These are phyloP conservation scores for Rhodomyrtus psidioides DNA, from an alignment of 441 rosid genomes.

Conservation along the genomic window DNA sequence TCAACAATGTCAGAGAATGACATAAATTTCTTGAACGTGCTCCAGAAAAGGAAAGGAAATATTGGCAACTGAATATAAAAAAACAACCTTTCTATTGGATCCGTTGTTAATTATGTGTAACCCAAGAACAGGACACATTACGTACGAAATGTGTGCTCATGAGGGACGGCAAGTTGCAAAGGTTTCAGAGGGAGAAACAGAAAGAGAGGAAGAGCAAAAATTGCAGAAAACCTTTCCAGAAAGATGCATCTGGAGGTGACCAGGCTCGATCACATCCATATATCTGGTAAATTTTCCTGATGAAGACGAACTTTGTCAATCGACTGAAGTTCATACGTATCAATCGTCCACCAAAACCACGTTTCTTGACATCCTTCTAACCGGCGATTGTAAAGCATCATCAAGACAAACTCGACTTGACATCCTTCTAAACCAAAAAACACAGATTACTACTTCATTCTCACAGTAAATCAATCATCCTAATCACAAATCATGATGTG, in stretches of 20 bases:
- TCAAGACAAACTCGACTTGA: no score
- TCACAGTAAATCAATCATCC: background rate
- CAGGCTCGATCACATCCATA: background rate
- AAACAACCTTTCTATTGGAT: background rate
- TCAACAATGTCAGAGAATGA: slow-evolving; percentile 51
- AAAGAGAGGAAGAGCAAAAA: rapidly evolving
- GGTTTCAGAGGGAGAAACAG: background rate
- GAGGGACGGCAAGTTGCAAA: background rate
- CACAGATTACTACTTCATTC: no score
- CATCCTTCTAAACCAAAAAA: no score
- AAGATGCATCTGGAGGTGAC: background rate
- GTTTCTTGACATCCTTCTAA: background rate
- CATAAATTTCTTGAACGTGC: slow-evolving; percentile 50
- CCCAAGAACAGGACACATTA: background rate
- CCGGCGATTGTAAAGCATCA: background rate
- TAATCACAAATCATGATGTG: background rate
- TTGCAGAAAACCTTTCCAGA: background rate
- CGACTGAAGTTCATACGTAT: background rate
- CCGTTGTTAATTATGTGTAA: background rate
- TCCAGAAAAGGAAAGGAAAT: background rate
- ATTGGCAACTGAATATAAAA: background rate
- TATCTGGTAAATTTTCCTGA: background rate
- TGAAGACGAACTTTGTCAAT: background rate
- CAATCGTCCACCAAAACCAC: background rate
- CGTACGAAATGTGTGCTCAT: background rate